phyloP scores from a whole-genome alignment of 2,329 filamentous ascomycete genomes.

The Trichoderma sp. region DNA sequence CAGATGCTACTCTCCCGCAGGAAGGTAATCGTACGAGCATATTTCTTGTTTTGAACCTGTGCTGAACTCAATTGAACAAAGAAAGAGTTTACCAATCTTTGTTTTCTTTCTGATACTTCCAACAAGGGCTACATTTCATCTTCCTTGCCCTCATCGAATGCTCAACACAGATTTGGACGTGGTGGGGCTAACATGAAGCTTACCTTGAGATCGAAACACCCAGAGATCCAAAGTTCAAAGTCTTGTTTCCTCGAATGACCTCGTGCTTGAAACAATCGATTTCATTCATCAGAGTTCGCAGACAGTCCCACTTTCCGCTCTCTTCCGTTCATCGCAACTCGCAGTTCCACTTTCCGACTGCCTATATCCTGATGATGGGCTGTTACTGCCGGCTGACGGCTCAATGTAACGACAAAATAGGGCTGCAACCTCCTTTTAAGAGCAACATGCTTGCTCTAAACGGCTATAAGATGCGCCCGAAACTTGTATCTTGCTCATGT shows the following conservation, averaged over 20 bases:
- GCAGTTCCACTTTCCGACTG: not conserved
- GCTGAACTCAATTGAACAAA: not conserved
- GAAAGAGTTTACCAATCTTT: rapidly evolving
- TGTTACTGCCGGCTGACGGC: not conserved
- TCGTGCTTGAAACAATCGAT: not conserved
- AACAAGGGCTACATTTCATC: not conserved
- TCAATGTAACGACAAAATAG: not conserved
- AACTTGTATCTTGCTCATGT: not conserved
- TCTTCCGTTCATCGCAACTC: not conserved
- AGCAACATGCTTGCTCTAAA: not conserved
- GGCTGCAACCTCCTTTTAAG: not conserved
- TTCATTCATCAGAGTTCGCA: not conserved
- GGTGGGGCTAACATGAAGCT: not conserved
- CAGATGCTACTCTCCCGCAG: not conserved
- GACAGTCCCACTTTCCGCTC: not conserved
- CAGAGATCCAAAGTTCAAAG: not conserved
- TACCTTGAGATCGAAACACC: not conserved
- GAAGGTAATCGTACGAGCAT: not conserved
- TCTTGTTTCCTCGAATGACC: not conserved
- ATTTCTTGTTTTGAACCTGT: not conserved
- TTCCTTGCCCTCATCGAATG: not conserved
- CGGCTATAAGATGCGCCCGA: not conserved
- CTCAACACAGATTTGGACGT: not conserved
- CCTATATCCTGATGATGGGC: not conserved
- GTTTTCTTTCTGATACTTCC: not conserved